Percentiles rank a stretch among this genome's conserved stretches.
Conservation (phyloP, 169 alveolate genomes). For the Eimeria maxima region DNA sequence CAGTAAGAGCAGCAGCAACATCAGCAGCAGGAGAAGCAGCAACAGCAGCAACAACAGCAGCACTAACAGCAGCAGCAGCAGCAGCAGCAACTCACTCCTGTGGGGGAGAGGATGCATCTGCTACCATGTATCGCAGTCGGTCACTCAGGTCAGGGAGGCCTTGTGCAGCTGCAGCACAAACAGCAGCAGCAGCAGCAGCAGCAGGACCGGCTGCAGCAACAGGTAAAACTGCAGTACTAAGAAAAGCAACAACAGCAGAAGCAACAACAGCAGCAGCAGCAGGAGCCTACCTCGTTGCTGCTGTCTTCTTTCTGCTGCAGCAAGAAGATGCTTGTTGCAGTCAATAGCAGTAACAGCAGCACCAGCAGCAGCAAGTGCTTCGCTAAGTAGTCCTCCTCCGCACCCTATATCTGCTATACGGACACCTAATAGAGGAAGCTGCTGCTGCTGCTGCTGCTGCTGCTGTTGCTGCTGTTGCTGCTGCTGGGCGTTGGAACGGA, state of each 20-base stretch:
- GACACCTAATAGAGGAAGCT: slow-evolving; percentile 35
- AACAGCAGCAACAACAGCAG: not conserved
- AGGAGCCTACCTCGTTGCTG: slow-evolving; percentile 15
- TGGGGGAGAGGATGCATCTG: slow-evolving; percentile 29
- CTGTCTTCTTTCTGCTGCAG: slow-evolving; percentile 5
- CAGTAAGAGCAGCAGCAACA: not conserved
- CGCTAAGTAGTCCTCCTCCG: slow-evolving; percentile 91
- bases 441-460: not conserved
- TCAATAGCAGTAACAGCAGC: slow-evolving; percentile 47
- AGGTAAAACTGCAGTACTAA: too few relatives aligned
- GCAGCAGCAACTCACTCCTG: not conserved
- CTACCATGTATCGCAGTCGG: slow-evolving; percentile 12
- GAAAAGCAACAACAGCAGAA: too few relatives aligned
- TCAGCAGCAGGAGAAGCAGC: not conserved
- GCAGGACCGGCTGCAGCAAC: not conserved
- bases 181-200: slow-evolving; percentile 28
- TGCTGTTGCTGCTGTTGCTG: not conserved
- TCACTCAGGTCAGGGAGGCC: slow-evolving; percentile 47
- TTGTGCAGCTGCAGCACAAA: slow-evolving; percentile 16
- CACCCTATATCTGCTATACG: slow-evolving; percentile 89
- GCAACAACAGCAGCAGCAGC: too few relatives aligned
- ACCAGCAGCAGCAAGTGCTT: slow-evolving; percentile 86
- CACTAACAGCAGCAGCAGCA: not conserved
- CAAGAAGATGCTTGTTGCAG: not conserved
- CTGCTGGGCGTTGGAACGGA: not conserved